phyloP scores from a whole-genome alignment of 306 rosid genomes.

The Senna siamea region DNA sequence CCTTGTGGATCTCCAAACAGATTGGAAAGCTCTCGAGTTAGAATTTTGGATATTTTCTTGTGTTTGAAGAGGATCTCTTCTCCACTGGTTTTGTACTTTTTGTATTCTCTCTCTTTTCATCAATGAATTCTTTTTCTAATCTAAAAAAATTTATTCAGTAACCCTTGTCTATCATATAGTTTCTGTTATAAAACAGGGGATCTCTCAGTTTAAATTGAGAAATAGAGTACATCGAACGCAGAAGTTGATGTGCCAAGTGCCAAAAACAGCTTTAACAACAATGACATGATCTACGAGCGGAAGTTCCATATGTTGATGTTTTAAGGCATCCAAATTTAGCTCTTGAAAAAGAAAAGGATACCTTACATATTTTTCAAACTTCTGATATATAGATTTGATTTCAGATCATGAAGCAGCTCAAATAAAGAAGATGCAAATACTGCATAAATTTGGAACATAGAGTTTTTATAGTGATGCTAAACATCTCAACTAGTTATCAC shows the following conservation, averaged over 20 bases:
- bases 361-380: not conserved
- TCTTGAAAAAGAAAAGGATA: too few relatives aligned
- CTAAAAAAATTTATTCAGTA: too few relatives aligned
- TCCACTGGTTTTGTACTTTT: too few relatives aligned
- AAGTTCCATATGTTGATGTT: not conserved
- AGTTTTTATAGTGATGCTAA: too few relatives aligned
- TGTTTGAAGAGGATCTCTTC: too few relatives aligned
- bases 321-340: not conserved
- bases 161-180: not conserved
- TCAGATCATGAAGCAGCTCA: not conserved
- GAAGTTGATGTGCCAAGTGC: not conserved
- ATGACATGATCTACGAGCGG: not conserved
- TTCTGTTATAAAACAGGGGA: not conserved
- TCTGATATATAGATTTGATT: not conserved
- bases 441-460: not conserved
- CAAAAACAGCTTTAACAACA: not conserved
- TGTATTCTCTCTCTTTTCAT: too few relatives aligned
- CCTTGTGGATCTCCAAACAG: too few relatives aligned
- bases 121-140: too few relatives aligned
- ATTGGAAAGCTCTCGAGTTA: too few relatives aligned
- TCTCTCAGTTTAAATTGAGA: not conserved
- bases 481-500: slow-evolving; percentile 12
- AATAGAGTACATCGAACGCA: not conserved
- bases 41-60: too few relatives aligned
- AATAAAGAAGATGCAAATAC: not conserved